phyloP scores from a whole-genome alignment of 108 stramenopile species.

The Chaetoceros muelleri region DNA sequence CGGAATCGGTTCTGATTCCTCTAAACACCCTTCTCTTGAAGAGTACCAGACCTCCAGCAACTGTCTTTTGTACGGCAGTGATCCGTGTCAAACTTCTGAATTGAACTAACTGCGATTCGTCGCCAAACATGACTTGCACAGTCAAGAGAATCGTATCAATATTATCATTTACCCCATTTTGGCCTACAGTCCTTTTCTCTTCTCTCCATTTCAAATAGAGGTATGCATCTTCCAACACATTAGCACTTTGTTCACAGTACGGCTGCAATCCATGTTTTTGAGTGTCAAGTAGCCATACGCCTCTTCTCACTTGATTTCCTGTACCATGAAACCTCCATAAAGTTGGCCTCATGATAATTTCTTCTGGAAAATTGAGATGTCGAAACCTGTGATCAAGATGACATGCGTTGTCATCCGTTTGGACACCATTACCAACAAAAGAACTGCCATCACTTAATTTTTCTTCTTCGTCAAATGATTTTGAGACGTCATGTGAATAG shows the following conservation, averaged over 20 bases:
- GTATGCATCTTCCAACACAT: slow-evolving; percentile 55
- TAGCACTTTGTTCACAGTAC: slow-evolving; percentile 37
- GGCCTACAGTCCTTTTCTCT: not conserved
- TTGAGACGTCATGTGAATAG: too few relatives aligned
- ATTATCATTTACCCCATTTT: slow-evolving; percentile 4
- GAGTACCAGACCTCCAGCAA: slow-evolving; percentile 40
- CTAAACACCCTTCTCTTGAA: slow-evolving; percentile 61
- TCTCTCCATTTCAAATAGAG: slow-evolving; percentile 47
- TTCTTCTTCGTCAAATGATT: too few relatives aligned
- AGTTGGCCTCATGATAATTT: slow-evolving; percentile 34
- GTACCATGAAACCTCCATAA: slow-evolving; percentile 61
- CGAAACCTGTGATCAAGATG: not conserved
- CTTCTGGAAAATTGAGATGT: slow-evolving; percentile 23
- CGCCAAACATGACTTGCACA: slow-evolving; percentile 44
- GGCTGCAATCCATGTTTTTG: slow-evolving; percentile 49
- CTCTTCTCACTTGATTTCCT: slow-evolving; percentile 38
- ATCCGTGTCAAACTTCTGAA: slow-evolving; percentile 41
- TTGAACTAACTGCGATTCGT: slow-evolving; percentile 42
- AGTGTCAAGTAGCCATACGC: slow-evolving; percentile 53
- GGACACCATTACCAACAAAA: not conserved
- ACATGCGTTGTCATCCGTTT: not conserved
- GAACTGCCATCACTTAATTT: not conserved
- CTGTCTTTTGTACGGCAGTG: slow-evolving; percentile 46
- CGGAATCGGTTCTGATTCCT: slow-evolving; percentile 15
- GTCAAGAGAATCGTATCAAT: slow-evolving; percentile 23